These are phyloP conservation scores for Penicillium sp. DNA, from an alignment of 2,329 filamentous ascomycete genomes.

Conservation along the genomic window DNA sequence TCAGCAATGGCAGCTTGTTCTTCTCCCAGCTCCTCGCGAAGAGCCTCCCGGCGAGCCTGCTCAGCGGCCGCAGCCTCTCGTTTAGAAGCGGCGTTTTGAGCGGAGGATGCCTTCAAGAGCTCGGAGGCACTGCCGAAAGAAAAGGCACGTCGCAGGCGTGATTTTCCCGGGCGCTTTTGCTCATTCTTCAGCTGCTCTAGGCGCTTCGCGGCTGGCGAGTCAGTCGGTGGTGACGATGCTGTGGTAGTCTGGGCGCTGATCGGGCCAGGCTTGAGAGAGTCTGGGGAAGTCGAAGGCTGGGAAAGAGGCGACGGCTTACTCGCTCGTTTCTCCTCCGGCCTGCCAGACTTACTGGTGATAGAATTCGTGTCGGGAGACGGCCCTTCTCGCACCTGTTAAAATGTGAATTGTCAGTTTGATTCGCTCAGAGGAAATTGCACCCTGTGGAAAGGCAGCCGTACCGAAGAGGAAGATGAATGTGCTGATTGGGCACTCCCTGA, in stretches of 20 bases:
- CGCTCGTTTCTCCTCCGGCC: constrained; percentile 69
- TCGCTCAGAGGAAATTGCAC: not conserved
- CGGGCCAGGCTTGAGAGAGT: constrained; percentile 23
- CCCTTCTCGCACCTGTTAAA: constrained; percentile 26
- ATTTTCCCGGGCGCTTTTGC: constrained; percentile 76
- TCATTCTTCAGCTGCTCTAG: constrained; percentile 86
- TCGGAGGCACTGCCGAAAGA: constrained; percentile 97
- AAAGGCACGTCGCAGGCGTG: constrained; percentile 82
- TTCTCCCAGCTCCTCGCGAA: constrained; percentile 71
- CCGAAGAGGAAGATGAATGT: constrained; percentile 63
- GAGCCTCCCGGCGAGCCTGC: constrained; percentile 66
- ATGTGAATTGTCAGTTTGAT: not conserved
- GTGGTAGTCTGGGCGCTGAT: constrained; percentile 32
- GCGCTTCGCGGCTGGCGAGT: constrained; percentile 77
- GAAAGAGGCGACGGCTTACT: constrained; percentile 73
- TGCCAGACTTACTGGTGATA: constrained; percentile 42
- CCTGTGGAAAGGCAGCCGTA: constrained; percentile 47
- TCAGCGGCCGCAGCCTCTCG: constrained; percentile 49
- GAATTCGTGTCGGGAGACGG: constrained; percentile 23
- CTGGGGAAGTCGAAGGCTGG: constrained; percentile 59
- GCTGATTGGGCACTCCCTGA: constrained; percentile 62
- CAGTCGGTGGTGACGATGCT: constrained; percentile 34
- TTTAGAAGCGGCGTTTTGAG: constrained; percentile 56
- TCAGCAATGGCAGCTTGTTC: constrained; percentile 91
- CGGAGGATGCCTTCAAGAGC: constrained; percentile 70